A percentile compares a stretch with the other conserved stretches of the same genome.
phyloP scores from a whole-genome alignment of 495 filamentous ascomycete genomes.

The Letharia columbiana region DNA sequence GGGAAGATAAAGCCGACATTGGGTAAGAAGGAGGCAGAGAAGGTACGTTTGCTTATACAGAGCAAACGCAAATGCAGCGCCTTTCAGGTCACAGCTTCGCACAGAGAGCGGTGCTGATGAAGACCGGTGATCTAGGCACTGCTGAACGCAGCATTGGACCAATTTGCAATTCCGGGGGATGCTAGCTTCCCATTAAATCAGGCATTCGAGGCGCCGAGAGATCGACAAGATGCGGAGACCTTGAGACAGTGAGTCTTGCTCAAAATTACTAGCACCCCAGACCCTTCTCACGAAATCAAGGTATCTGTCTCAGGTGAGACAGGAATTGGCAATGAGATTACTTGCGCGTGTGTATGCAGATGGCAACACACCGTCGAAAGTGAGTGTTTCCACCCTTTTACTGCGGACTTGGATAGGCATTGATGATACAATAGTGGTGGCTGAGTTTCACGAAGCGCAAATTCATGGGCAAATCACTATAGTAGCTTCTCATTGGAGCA shows the following conservation, averaged over 20 bases:
- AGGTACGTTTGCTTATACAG: conserved; percentile 33
- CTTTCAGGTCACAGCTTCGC: neutral
- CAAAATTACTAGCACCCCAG: neutral
- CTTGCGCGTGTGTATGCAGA: conserved; percentile 80
- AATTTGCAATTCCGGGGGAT: conserved; percentile 94
- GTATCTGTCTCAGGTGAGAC: conserved; percentile 80
- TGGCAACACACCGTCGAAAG: conserved; percentile 77
- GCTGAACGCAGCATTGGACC: conserved; percentile 69
- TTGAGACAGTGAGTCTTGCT: conserved; percentile 54
- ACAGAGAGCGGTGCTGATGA: neutral
- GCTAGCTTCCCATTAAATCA: conserved; percentile 89
- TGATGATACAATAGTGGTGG: conserved; percentile 61
- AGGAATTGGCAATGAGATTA: conserved; percentile 77
- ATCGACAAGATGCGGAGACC: conserved; percentile 80
- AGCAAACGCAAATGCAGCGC: neutral
- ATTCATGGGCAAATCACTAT: conserved; percentile 84
- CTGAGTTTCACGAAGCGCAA: conserved; percentile 96
- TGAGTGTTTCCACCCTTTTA: conserved; percentile 27
- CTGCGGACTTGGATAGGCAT: conserved; percentile 10
- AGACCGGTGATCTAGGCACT: conserved; percentile 40
- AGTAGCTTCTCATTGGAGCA: neutral
- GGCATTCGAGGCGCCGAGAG: conserved; percentile 66
- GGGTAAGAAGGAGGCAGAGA: conserved; percentile 50
- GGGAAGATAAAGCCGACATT: conserved; percentile 70
- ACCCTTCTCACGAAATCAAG: conserved; percentile 27